Evolutionary conservation across 768 basidiomycete genomes (phyloP).

Genomic region (Tremella yokohamensis): DNA sequence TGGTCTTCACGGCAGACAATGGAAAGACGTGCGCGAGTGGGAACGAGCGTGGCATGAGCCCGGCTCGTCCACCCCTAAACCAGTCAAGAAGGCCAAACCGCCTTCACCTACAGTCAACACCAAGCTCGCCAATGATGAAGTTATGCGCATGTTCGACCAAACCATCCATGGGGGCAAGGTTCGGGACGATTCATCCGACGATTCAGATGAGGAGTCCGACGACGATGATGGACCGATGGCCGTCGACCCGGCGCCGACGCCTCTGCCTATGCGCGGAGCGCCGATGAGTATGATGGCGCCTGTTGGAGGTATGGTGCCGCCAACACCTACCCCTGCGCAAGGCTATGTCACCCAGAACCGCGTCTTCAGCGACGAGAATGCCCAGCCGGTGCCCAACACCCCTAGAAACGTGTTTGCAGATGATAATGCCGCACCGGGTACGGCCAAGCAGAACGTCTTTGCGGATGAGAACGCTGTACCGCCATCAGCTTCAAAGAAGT

Average conservation of each 20-base stretch:
- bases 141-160: constrained; percentile 89
- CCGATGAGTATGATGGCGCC: constrained; percentile 38
- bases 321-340: constrained; percentile 50
- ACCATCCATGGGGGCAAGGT: constrained; percentile 50
- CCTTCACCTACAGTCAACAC: constrained; percentile 84
- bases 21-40: constrained; percentile 45
- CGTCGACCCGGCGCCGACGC: constrained; percentile 33
- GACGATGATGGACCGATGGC: constrained; percentile 21
- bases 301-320: constrained; percentile 39
- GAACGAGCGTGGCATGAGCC: constrained; percentile 45
- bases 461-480: constrained; percentile 34
- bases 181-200: constrained; percentile 25
- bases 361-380: neutral
- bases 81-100: constrained; percentile 27
- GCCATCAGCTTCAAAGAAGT: constrained; percentile 23
- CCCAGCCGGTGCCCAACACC: neutral
- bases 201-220: constrained; percentile 42
- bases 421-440: neutral
- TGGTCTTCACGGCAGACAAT: constrained; percentile 45
- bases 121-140: constrained; percentile 86
- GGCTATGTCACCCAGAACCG: constrained; percentile 20
- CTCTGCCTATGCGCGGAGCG: constrained; percentile 30
- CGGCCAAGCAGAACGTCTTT: constrained; percentile 14
- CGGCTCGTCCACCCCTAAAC: constrained; percentile 44
- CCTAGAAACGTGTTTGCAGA: constrained; percentile 1